Evolutionary conservation across 305 asterid genomes (phyloP), one percentile per base, ranked within the genome.

Genomic region (Euphrasia arctica): DNA sequence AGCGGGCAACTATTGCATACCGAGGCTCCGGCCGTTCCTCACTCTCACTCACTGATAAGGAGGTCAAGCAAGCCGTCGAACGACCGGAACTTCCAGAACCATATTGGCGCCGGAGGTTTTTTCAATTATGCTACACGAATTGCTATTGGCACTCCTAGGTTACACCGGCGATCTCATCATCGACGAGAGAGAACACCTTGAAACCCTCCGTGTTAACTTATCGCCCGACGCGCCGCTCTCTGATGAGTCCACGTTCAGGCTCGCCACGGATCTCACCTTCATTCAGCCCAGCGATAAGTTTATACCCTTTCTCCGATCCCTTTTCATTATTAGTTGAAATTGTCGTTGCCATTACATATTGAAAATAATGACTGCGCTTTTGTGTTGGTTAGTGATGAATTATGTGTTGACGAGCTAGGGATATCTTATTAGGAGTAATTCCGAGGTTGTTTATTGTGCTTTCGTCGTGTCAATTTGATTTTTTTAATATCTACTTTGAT

Each of bases 151-250:
- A 36, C 90, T 94, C 13, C 54, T 94, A 28, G 99, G 99, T 79
- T 86, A 82, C 87, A 94, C 98, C 50, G 98, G 99, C 64, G 98
- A 91, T 78, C 96, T 94, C 77, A 88, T 94, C 41, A 81, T 90
- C 80, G 99, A 94, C 78, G 80, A 76, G 67, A 78, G 91, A 72
- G 90, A 90, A 67, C 77, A 72, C 62, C 79, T 73, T 42, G 72
- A 82, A 50, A 65, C 85, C 25, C 78, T 81, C 70, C 77, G 78
- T 31, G 71, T 83, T 58, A 74, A 75, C 63, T 60, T 88, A 64
- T 76, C 89, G 5, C 80, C 85, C 31, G 84, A 82, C 43, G 81
- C 91, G 56, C 94, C 95, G 54, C 82, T 88, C 31, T 74, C 96
- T n/a, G 90, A 81, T 36, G 78, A 77, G 70, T 79, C 86, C 48